Evolutionary conservation across 176 grass and related monocot genomes (phyloP).

Genomic region (Eremochloa ophiuroides): DNA sequence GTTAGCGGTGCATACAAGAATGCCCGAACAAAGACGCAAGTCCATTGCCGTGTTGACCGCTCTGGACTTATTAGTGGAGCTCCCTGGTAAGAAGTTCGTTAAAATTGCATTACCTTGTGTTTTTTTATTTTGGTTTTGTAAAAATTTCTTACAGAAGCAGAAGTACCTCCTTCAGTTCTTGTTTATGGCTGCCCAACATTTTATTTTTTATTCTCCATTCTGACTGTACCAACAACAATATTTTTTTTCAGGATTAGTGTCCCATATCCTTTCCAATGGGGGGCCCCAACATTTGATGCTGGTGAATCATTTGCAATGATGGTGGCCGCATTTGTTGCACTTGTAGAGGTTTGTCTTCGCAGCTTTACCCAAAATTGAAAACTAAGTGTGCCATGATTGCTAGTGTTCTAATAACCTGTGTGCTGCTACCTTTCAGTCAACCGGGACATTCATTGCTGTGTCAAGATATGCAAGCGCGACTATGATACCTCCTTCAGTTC

Average conservation of each 20-base stretch:
- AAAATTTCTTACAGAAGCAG: neutral
- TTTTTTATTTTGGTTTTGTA: too few species aligned
- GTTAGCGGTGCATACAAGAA: slow-evolving; percentile 77
- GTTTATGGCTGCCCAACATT: neutral
- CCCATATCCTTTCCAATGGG: slow-evolving; percentile 95
- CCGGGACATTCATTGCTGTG: slow-evolving; percentile 66
- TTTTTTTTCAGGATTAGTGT: slow-evolving; percentile 55
- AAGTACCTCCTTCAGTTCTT: neutral
- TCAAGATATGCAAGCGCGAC: slow-evolving; percentile 89
- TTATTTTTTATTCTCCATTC: neutral
- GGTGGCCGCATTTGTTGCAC: slow-evolving; percentile 74
- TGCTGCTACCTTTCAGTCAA: slow-evolving; percentile 53
- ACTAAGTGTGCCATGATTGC: neutral
- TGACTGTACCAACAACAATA: neutral
- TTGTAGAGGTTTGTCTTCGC: slow-evolving; percentile 66
- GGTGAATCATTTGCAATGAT: slow-evolving; percentile 98
- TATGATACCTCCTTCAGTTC: slow-evolving; percentile 79
- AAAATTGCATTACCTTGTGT: neutral
- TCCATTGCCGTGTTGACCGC: slow-evolving; percentile 85
- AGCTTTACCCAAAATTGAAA: neutral
- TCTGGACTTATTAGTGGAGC: slow-evolving; percentile 77
- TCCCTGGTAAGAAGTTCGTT: slow-evolving; percentile 54
- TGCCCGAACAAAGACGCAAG: slow-evolving; percentile 61
- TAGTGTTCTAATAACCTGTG: neutral
- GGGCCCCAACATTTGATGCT: slow-evolving; percentile 87